Evolutionary conservation across 371 early-diverging fungal species (phyloP), one percentile per base, ranked within the genome.

Genomic region (Dichotomocladium elegans): DNA sequence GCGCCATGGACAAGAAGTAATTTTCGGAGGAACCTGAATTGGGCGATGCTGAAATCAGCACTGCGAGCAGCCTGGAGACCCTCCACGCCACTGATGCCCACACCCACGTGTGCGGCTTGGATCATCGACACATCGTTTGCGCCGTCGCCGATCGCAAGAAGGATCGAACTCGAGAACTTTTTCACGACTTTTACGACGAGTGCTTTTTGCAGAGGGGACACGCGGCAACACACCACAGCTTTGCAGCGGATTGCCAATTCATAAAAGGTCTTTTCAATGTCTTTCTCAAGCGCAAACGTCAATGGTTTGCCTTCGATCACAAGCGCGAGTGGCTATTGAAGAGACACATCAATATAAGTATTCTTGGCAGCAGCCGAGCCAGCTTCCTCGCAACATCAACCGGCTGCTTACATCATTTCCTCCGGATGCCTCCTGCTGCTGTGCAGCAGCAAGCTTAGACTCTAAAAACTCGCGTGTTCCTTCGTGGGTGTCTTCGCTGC

Each of bases 101-200:
- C 86, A 56, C 91, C 91, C 0, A 99, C 95, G 64, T 98, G 94
- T 5, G 99, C 95, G 19, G 93, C 93, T 71, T 94, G 92, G 55
- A 99, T 91, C 99, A 99, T 99, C 22, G 90, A 85, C 4, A 99
- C 96, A 69, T 99, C 99, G 65, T 99, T 99, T 31, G 98, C 98
- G 42, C 99, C 99, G 70, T 99, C 99, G 35, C 99, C 98, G 48
- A 96, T 95, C 35, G 89, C 96, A 54, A 91, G 85, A 46, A 86
- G 66, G 61, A 88, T 90, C 9, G 92, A 84, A 50, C 78, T 87
- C 37, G 72, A 76, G 40, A 85, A 80, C 14, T 88, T 81, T 60
- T 91, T 91, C 27, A 98, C 91, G 28, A 91, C 70, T 61, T 89
- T 89, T 25, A 95, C 94, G n/a, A 98, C 93, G 57, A 91, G 62